A percentile compares a stretch with the other conserved stretches of the same genome.
Evolutionary conservation across 176 grass and related monocot genomes (phyloP).

Genomic region (Canna indica): DNA sequence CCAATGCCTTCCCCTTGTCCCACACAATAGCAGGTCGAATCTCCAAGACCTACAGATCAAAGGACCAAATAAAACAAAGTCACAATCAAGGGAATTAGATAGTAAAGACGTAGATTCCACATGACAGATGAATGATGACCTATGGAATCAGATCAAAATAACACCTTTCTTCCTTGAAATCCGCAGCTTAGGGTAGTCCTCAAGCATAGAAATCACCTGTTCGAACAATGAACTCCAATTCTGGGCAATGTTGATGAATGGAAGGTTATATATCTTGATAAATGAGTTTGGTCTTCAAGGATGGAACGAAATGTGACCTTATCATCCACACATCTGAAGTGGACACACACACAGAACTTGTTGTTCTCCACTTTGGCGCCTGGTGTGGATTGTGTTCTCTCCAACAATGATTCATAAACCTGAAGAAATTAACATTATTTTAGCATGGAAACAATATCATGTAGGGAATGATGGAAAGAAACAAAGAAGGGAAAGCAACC

Average conservation of each 20-base stretch:
- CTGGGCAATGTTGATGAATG: conserved; percentile 21
- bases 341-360: conserved; percentile 89
- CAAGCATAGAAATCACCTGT: conserved; percentile 43
- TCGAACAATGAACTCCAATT: conserved; percentile 63
- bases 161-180: conserved; percentile 69
- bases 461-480: neutral
- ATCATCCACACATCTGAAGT: conserved; percentile 89
- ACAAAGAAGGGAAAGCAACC: conserved; percentile 18
- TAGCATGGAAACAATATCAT: conserved; percentile 5
- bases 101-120: neutral
- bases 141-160: no score
- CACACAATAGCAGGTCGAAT: conserved; percentile 69
- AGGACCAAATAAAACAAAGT: conserved; percentile 8
- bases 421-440: conserved; percentile 15
- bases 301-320: conserved; percentile 32
- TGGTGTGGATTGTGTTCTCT: conserved; percentile 54
- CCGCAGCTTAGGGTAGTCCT: conserved; percentile 60
- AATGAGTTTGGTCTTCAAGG: neutral
- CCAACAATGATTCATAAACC: conserved; percentile 55
- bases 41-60: conserved; percentile 52
- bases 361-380: conserved; percentile 95
- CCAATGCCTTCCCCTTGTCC: conserved; percentile 92
- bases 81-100: neutral
- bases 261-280: conserved; percentile 11
- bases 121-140: no score